Evolutionary conservation across 225 moss, liverwort and hornwort genomes (phyloP).

Genomic region (Sphagnum tenellum): DNA sequence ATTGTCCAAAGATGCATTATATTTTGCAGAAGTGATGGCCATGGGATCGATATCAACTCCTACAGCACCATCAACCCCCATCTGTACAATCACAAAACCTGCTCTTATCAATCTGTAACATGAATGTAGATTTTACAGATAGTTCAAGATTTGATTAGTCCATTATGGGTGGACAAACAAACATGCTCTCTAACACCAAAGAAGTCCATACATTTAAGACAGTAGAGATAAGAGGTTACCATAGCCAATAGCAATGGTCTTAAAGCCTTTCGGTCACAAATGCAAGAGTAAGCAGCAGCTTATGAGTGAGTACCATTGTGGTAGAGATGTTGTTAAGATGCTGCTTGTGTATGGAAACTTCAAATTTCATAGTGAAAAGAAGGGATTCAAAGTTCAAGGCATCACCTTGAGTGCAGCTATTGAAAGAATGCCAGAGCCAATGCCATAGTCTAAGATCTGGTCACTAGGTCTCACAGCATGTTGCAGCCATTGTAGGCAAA

Average conservation of each 20-base stretch:
- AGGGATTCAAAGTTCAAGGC: too few relatives aligned
- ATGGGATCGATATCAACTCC: slow-evolving; percentile 85
- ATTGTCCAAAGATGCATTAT: slow-evolving; percentile 80
- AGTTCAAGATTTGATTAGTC: not conserved
- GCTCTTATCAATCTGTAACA: not conserved
- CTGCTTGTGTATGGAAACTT: too few relatives aligned
- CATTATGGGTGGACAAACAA: not conserved
- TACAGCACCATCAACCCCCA: slow-evolving; percentile 64
- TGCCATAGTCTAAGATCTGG: slow-evolving; percentile 76
- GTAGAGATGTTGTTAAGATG: too few relatives aligned
- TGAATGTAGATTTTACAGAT: not conserved
- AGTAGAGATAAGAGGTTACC: too few relatives aligned
- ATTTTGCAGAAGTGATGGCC: slow-evolving; percentile 68
- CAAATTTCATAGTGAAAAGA: too few relatives aligned
- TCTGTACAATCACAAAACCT: slow-evolving; percentile 21
- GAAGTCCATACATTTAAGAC: too few relatives aligned
- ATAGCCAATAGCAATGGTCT: too few relatives aligned
- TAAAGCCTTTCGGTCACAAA: too few relatives aligned
- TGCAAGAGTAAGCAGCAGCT: too few relatives aligned
- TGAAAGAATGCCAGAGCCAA: slow-evolving; percentile 90
- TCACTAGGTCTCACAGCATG: slow-evolving; percentile 63
- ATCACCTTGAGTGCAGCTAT: slow-evolving; percentile 85
- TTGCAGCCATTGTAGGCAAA: slow-evolving; percentile 78
- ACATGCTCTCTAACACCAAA: too few relatives aligned
- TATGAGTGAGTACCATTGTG: too few relatives aligned